Percentiles rank a stretch among this genome's conserved stretches.
Conservation (phyloP, 176 grass and related monocot species). For the Oryza punctata region DNA sequence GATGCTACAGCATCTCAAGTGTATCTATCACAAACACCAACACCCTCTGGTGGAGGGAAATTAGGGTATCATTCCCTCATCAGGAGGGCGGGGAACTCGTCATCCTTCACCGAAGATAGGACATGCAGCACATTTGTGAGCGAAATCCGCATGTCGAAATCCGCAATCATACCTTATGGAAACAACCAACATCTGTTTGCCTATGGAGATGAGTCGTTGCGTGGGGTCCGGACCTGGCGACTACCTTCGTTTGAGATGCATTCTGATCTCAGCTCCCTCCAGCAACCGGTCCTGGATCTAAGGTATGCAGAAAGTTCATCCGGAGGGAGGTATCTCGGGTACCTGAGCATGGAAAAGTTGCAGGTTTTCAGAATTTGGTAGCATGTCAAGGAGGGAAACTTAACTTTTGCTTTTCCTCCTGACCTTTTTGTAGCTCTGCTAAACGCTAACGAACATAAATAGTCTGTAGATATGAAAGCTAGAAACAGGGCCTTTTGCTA, state of each 20-base stretch:
- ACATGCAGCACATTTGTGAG: conserved; percentile 53
- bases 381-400: background rate
- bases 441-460: background rate
- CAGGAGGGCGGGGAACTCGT: conserved; percentile 23
- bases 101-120: conserved; percentile 36
- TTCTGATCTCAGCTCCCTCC: conserved; percentile 47
- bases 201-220: conserved; percentile 64
- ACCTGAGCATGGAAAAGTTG: conserved; percentile 67
- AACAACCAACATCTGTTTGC: conserved; percentile 40
- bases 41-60: conserved; percentile 44
- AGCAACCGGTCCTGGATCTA: conserved; percentile 68
- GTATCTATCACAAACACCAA: conserved; percentile 42
- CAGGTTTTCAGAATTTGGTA: conserved; percentile 61
- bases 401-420: background rate
- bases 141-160: conserved; percentile 64
- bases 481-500: background rate
- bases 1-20: conserved; percentile 42
- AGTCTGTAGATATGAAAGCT: background rate
- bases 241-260: conserved; percentile 55
- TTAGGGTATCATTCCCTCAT: conserved; percentile 66
- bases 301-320: conserved; percentile 44
- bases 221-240: conserved; percentile 55
- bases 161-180: conserved; percentile 49
- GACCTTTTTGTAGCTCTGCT: conserved; percentile 11
- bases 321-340: conserved; percentile 59